phyloP scores from a whole-genome alignment of 2,329 filamentous ascomycete genomes.

The Gaeumannomyces sp. region DNA sequence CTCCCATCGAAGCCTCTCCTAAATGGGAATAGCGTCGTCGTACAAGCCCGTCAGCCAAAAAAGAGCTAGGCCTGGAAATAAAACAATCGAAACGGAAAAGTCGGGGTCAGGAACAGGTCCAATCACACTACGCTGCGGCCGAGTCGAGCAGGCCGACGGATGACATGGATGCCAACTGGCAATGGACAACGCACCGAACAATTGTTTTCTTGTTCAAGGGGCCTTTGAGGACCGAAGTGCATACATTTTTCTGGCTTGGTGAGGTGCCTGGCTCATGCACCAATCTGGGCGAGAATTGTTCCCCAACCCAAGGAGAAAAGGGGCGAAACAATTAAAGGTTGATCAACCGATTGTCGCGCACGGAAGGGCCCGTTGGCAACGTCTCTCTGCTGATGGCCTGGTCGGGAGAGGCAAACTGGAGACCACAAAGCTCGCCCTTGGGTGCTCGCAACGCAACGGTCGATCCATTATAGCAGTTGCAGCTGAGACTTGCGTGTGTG shows the following conservation, averaged over 20 bases:
- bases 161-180: slow-evolving; percentile 1
- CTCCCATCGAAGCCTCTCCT: not conserved
- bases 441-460: too few relatives aligned
- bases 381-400: too few relatives aligned
- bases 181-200: not conserved
- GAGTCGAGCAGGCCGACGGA: not conserved
- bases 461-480: not conserved
- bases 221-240: too few relatives aligned
- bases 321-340: not conserved
- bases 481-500: not conserved
- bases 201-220: not conserved
- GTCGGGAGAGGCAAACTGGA: too few relatives aligned
- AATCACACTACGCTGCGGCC: not conserved
- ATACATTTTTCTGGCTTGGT: too few relatives aligned
- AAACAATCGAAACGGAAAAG: not conserved
- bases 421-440: not conserved
- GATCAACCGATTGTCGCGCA: not conserved
- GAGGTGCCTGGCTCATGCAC: too few relatives aligned
- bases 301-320: too few relatives aligned
- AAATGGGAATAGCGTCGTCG: not conserved
- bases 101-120: not conserved
- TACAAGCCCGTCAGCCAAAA: not conserved
- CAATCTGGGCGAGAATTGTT: too few relatives aligned
- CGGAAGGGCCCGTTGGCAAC: not conserved
- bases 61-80: too few relatives aligned